Evolutionary conservation across 2,329 filamentous ascomycete genomes (phyloP).

Genomic region (Fragosphaeria purpurea): DNA sequence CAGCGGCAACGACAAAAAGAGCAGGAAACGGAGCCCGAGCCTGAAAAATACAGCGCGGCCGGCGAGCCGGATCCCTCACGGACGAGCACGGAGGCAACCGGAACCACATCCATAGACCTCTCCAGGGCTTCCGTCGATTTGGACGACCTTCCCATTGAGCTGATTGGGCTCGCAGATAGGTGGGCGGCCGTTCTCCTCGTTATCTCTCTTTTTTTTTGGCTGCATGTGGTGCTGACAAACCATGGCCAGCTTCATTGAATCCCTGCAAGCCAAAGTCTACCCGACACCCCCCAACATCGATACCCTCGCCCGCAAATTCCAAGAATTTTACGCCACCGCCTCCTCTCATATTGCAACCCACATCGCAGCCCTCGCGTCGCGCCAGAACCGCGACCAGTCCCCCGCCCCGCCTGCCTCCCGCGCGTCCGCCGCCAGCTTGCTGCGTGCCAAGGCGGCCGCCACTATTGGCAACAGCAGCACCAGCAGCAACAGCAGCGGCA

Average conservation of each 20-base stretch:
- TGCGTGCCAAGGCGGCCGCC: slow-evolving; percentile 46
- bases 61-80: slow-evolving; percentile 40
- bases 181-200: slow-evolving; percentile 25
- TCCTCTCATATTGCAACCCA: slow-evolving; percentile 79
- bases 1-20: not conserved
- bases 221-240: slow-evolving; percentile 1
- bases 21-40: not conserved
- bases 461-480: slow-evolving; percentile 40
- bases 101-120: slow-evolving; percentile 33
- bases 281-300: slow-evolving; percentile 75
- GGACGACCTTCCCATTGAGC: slow-evolving; percentile 87
- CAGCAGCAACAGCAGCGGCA: slow-evolving; percentile 34
- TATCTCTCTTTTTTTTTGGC: too few relatives aligned
- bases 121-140: slow-evolving; percentile 57
- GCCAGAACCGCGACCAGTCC: slow-evolving; percentile 61
- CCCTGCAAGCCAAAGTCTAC: slow-evolving; percentile 77
- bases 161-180: slow-evolving; percentile 84
- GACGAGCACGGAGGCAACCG: slow-evolving; percentile 28
- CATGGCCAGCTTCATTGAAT: slow-evolving; percentile 69
- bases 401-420: slow-evolving; percentile 42
- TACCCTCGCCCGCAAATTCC: slow-evolving; percentile 74
- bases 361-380: slow-evolving; percentile 67
- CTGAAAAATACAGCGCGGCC: slow-evolving; percentile 13
- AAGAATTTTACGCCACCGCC: slow-evolving; percentile 82
- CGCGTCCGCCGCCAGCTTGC: slow-evolving; percentile 43